Base-by-base conservation (phyloP, 2,329 filamentous ascomycete species). In the Didymella keratinophila region DNA sequence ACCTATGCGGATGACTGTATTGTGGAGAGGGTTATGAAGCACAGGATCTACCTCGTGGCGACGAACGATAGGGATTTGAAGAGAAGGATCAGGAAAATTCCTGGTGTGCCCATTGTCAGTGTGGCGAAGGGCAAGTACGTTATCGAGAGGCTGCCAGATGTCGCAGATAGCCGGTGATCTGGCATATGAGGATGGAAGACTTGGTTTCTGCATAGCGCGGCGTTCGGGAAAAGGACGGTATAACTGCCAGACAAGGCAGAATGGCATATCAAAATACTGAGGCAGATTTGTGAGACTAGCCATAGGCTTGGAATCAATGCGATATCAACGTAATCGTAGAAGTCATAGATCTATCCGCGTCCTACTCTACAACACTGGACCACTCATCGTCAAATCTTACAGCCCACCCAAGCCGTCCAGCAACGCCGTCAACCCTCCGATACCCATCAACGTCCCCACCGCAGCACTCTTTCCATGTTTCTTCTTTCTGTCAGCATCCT, bases 61-160 rank as follows among this genome's bases (percentile, higher is more conserved):
- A 76, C 71, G 2, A 75, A 74, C 72, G 89, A 91, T 83, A 85
- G 90, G 66, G 76, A 78, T 50, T 48, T 76, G 41, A 95, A 96
- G 81, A 84, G 92, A 72, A 83, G 93, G 56, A 84, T 97, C 69
- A 84, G 93, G 63, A 97, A 97, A 80, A 87, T 95, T 51, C 88
- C 89, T 1, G 89, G 89, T 77, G 87, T 90, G 56, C 89, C 89
- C 25, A 87, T 91, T 68, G 84, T 97, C 83, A 92, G 88, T 71
- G 92, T 95, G 27, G 91, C 90, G 6, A 86, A 91, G 71, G 92
- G 91, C 44, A 97, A 97, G 78, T 98, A 97, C 78, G 89, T 94
- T 46, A 95, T 99, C 71, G 95, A 98, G 83, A 87, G 93, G 70
- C 79, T 97, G 62, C 93, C 93, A 5, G 91, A 93, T 77, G 92